These are phyloP conservation scores for Hygrocybe coccinea DNA, from an alignment of 768 basidiomycete species.

Conservation along the genomic window DNA sequence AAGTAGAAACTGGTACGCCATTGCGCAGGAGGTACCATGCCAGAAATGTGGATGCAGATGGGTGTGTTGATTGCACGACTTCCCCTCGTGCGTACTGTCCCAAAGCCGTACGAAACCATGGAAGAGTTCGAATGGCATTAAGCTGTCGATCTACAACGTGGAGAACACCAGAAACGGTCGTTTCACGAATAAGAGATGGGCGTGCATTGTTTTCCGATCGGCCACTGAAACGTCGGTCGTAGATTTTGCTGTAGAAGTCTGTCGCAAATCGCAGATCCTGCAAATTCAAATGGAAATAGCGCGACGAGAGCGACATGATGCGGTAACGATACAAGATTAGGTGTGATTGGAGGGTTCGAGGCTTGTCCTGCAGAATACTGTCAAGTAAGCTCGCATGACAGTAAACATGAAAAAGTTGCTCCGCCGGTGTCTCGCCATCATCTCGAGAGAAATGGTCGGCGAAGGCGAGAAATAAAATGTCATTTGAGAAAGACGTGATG, in stretches of 20 bases:
- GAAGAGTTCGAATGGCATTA: slow-evolving; percentile 38
- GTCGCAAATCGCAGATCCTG: slow-evolving; percentile 71
- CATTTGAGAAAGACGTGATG: slow-evolving; percentile 82
- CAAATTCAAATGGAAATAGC: slow-evolving; percentile 60
- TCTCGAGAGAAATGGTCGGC: slow-evolving; percentile 72
- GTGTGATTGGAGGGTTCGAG: slow-evolving; percentile 69
- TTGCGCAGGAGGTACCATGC: slow-evolving; percentile 71
- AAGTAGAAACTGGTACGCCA: slow-evolving; percentile 63
- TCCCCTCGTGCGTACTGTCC: slow-evolving; percentile 56
- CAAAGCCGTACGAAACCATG: slow-evolving; percentile 42
- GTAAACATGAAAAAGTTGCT: slow-evolving; percentile 62
- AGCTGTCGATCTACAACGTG: slow-evolving; percentile 59
- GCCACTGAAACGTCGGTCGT: slow-evolving; percentile 71
- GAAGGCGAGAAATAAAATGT: slow-evolving; percentile 72
- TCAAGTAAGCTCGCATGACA: slow-evolving; percentile 77
- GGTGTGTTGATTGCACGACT: slow-evolving; percentile 25
- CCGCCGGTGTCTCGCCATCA: slow-evolving; percentile 52
- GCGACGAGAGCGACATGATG: slow-evolving; percentile 50
- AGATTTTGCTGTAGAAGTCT: slow-evolving; percentile 74
- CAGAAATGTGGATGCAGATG: slow-evolving; percentile 39
- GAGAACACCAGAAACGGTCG: slow-evolving; percentile 60
- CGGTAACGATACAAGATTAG: slow-evolving; percentile 68
- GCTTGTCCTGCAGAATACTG: slow-evolving; percentile 88
- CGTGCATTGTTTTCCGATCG: slow-evolving; percentile 59
- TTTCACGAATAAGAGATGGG: slow-evolving; percentile 67